Evolutionary conservation across 805 yeast species (phyloP), one percentile per base, ranked within the genome.

Genomic region (Cephaloascus fragrans): DNA sequence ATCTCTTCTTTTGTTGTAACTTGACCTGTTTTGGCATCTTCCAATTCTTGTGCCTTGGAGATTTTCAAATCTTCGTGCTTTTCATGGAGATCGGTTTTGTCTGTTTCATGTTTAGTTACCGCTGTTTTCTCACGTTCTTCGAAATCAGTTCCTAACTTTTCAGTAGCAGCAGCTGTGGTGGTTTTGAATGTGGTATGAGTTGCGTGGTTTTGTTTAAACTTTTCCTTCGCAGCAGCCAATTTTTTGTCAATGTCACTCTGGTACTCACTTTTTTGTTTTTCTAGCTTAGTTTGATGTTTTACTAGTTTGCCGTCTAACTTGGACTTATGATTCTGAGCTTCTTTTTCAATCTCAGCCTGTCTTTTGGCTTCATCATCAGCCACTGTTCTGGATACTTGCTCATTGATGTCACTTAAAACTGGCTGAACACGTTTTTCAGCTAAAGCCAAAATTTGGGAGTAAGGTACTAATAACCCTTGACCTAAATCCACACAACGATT

Each of bases 371-470:
- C 63, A 38, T 67, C 58, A 29, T 62, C 71, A 40, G 60, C 44
- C 44, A 67, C 52, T 26, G 70, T 61, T 45, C 63, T 61, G 36
- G 53, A 56, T 36, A 73, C 80, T 43, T 70, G 69, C 20, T 65
- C 70, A 49, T 73, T 71, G 50, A 75, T 73, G 45, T 56, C 61
- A 35, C 67, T 62, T 49, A 75, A 58, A 31, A 74, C 69, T 4
- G 81, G 81, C 26, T 73, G 71, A 31, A 75, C 76, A 46, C 80
- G 64, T 45, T 61, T 61, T 32, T 71, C 69, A 18, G 80, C 80
- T 49, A 75, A 69, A 37, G 64, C 80, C 47, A 72, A 61, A 44
- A 75, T 66, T 52, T 74, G 77, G 39, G 67, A 69, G 47, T 75
- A 77, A 35, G 80, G 69, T 62, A 75, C 61, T 36, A 52, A 61